These are phyloP conservation scores for Inga laurina DNA, from an alignment of 306 rosid genomes.

Conservation along the genomic window DNA sequence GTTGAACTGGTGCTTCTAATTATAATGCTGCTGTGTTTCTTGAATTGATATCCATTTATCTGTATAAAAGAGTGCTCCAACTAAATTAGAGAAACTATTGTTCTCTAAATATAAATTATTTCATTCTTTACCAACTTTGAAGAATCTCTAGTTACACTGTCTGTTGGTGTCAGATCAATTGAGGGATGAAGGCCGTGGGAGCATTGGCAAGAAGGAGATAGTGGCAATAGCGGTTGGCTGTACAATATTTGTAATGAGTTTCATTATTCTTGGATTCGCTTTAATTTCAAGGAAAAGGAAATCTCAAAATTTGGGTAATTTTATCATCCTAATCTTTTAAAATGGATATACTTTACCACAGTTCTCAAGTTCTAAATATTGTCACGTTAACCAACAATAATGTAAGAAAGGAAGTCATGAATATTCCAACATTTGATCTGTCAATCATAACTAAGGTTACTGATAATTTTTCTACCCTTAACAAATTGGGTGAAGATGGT, in stretches of 20 bases:
- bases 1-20: neutral
- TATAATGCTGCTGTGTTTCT: neutral
- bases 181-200: neutral
- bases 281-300: neutral
- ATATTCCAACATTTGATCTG: constrained; percentile 32
- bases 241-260: neutral
- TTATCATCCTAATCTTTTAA: neutral
- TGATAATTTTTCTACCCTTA: constrained; percentile 24
- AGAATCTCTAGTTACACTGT: neutral
- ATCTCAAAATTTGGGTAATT: neutral
- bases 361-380: neutral
- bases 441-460: constrained; percentile 33
- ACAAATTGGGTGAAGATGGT: constrained; percentile 40
- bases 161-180: neutral
- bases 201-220: neutral
- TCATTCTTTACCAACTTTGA: neutral
- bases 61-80: neutral
- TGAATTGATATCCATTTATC: neutral
- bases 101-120: neutral
- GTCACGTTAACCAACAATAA: neutral
- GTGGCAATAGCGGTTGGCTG: neutral
- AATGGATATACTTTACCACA: neutral
- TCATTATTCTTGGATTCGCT: neutral
- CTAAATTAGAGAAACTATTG: neutral
- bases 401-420: constrained; percentile 13